Conservation (phyloP, 2,329 filamentous ascomycete genomes). For the Verticillium isaacii region DNA sequence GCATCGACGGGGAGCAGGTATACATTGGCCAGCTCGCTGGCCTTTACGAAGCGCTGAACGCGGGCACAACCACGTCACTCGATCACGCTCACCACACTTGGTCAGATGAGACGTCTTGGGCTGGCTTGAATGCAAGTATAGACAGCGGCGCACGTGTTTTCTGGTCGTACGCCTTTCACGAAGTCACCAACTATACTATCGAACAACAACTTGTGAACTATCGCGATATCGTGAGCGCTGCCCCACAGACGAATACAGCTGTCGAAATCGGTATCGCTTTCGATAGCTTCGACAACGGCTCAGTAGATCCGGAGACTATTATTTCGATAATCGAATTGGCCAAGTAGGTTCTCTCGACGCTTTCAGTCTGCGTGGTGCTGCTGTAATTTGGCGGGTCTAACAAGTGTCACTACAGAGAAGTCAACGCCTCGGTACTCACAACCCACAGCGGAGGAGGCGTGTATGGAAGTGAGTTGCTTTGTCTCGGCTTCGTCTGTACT, state of each 20-base stretch:
- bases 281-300: constrained; percentile 26
- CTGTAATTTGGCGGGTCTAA: background rate
- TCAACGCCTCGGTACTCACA: constrained; percentile 40
- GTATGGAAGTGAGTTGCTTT: constrained; percentile 25
- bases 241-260: constrained; percentile 18
- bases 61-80: constrained; percentile 45
- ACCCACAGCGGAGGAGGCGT: constrained; percentile 35
- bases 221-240: constrained; percentile 25
- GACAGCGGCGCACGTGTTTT: constrained; percentile 42
- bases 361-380: background rate
- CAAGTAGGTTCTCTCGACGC: constrained; percentile 15
- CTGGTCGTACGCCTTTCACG: constrained; percentile 37
- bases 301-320: constrained; percentile 19
- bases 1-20: constrained; percentile 31
- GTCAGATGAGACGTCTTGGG: constrained; percentile 31
- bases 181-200: constrained; percentile 25
- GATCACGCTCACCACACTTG: constrained; percentile 47
- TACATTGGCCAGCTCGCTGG: constrained; percentile 42
- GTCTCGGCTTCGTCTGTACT: background rate
- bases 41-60: constrained; percentile 43
- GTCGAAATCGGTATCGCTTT: constrained; percentile 35
- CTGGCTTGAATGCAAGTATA: constrained; percentile 38
- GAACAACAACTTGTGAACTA: constrained; percentile 32
- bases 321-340: constrained; percentile 24
- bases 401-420: constrained; percentile 17